A percentile compares a stretch with the other conserved stretches of the same genome.
These are phyloP conservation scores for Aspergillus asperescens DNA, from an alignment of 495 filamentous ascomycete species.

Conservation along the genomic window DNA sequence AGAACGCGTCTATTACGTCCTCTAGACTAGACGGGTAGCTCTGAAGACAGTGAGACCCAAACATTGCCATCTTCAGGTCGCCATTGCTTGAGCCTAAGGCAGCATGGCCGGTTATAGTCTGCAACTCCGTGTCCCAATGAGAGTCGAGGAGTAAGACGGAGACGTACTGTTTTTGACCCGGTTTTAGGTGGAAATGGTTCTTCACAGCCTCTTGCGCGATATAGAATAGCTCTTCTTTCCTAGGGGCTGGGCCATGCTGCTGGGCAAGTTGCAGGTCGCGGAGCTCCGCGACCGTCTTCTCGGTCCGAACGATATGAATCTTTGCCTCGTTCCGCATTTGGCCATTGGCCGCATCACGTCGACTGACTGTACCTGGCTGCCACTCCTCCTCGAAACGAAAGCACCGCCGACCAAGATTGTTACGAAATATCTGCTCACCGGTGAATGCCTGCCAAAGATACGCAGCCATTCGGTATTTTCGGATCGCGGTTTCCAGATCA, in stretches of 20 bases:
- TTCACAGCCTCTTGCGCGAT: constrained; percentile 73
- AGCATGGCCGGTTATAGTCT: constrained; percentile 73
- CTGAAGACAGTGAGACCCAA: constrained; percentile 83
- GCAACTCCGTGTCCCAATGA: constrained; percentile 71
- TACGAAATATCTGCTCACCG: constrained; percentile 87
- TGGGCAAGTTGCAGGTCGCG: constrained; percentile 74
- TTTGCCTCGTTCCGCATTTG: constrained; percentile 85
- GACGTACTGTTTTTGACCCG: constrained; percentile 79
- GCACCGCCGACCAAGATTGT: constrained; percentile 73
- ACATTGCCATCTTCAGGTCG: constrained; percentile 76
- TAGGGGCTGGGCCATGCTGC: constrained; percentile 62
- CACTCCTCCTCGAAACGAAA: constrained; percentile 93
- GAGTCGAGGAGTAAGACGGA: constrained; percentile 78
- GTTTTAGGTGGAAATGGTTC: constrained; percentile 63
- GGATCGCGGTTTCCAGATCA: constrained; percentile 67
- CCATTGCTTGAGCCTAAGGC: constrained; percentile 64
- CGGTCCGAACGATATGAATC: constrained; percentile 71
- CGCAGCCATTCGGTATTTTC: constrained; percentile 84
- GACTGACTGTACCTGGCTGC: constrained; percentile 71
- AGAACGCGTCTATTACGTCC: constrained; percentile 79
- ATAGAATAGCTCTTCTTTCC: constrained; percentile 63
- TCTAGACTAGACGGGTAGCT: constrained; percentile 81
- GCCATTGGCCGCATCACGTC: constrained; percentile 59
- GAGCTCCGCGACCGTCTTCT: constrained; percentile 82
- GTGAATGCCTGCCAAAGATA: constrained; percentile 97